Conservation (phyloP, 441 rosid genomes). For the Corymbia citriodora region DNA sequence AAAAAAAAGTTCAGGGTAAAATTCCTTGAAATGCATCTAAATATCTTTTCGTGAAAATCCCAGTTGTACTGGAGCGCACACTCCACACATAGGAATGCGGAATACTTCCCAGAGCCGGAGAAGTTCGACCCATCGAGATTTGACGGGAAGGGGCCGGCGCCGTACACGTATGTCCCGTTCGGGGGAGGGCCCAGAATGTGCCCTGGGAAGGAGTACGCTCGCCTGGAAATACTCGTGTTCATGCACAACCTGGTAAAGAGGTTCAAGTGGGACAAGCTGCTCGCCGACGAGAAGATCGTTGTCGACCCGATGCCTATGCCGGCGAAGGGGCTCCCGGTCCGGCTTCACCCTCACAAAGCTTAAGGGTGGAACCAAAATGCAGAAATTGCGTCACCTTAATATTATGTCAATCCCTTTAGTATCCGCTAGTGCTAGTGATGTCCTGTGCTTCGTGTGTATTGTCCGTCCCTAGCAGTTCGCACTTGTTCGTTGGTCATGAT, state of each 20-base stretch:
- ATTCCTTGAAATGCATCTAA: not conserved
- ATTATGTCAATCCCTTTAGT: not conserved
- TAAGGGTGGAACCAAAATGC: not conserved
- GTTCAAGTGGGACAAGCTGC: not conserved
- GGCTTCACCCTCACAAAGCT: not conserved
- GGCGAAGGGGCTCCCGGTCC: not conserved
- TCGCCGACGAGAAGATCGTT: not conserved
- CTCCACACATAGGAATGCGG: not conserved
- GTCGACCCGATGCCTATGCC: not conserved
- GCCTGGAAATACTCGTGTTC: not conserved
- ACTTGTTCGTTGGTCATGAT: not conserved
- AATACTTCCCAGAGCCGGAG: not conserved
- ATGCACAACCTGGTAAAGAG: not conserved
- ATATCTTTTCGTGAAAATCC: not conserved
- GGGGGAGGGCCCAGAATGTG: not conserved
- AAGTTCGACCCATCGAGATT: not conserved
- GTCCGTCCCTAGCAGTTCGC: not conserved
- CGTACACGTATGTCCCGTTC: not conserved
- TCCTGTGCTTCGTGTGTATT: not conserved
- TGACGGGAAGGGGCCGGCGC: not conserved
- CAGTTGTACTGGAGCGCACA: not conserved
- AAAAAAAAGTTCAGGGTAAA: too few relatives aligned
- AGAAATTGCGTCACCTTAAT: not conserved
- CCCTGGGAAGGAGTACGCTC: not conserved
- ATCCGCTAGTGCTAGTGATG: not conserved